phyloP scores from a whole-genome alignment of 768 basidiomycete genomes.

The Holtermannia corniformis region DNA sequence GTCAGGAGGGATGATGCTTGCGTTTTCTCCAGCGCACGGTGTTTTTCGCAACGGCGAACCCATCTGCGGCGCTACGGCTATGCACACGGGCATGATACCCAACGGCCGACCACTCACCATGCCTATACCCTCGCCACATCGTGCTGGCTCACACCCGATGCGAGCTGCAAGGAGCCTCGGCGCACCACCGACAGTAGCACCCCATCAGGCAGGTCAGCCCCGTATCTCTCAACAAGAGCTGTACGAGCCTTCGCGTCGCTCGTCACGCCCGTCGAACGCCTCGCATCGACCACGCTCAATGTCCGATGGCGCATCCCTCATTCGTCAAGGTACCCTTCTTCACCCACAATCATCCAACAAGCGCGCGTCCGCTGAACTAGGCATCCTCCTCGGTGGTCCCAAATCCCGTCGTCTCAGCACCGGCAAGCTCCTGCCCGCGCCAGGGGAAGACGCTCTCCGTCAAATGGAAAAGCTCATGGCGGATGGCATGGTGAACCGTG shows the following conservation, averaged over 20 bases:
- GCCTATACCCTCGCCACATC: too few relatives aligned
- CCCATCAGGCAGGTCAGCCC: too few relatives aligned
- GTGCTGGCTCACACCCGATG: too few relatives aligned
- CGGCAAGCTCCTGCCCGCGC: slow-evolving; percentile 30
- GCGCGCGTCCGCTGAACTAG: slow-evolving; percentile 31
- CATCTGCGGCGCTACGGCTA: slow-evolving; percentile 14
- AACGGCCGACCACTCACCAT: too few relatives aligned
- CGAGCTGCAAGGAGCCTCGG: too few relatives aligned
- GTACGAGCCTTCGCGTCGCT: too few relatives aligned
- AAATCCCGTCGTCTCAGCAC: slow-evolving; percentile 21
- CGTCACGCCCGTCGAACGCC: too few relatives aligned
- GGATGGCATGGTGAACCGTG: slow-evolving; percentile 42
- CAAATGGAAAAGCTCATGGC: slow-evolving; percentile 15
- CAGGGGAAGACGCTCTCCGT: slow-evolving; percentile 14
- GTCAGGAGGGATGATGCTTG: slow-evolving; percentile 25
- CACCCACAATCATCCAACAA: slow-evolving; percentile 33
- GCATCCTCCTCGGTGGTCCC: slow-evolving; percentile 30
- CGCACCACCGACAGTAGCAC: too few relatives aligned
- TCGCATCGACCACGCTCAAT: slow-evolving; percentile 10
- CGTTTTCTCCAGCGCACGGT: slow-evolving; percentile 21
- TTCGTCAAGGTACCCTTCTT: slow-evolving; percentile 37
- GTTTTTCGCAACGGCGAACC: slow-evolving; percentile 12
- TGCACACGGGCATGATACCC: slow-evolving; percentile 14
- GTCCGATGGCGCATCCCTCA: slow-evolving; percentile 33
- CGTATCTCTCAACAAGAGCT: too few relatives aligned